Evolutionary conservation across 1,139 yeast species (phyloP).

Genomic region (Magnusiomyces magnusii): DNA sequence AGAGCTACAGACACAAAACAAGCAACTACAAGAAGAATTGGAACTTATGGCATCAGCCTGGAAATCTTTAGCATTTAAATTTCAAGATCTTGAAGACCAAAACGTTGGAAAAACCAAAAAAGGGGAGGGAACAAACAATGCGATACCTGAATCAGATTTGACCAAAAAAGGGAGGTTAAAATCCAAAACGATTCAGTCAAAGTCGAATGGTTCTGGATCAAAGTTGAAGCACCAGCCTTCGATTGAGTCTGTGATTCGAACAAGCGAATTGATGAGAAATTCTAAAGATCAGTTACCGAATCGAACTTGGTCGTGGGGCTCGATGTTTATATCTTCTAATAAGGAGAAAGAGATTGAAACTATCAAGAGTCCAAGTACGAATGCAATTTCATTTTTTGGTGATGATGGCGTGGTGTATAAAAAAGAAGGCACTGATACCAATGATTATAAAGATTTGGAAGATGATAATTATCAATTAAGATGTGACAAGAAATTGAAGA

Average conservation of each 20-base stretch:
- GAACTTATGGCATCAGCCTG: conserved; percentile 27
- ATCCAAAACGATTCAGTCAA: not conserved
- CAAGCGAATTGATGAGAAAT: not conserved
- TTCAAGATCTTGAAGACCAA: not conserved
- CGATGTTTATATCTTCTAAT: not conserved
- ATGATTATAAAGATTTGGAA: not conserved
- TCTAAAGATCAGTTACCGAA: not conserved
- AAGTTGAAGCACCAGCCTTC: not conserved
- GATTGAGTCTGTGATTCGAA: not conserved
- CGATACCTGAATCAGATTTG: not conserved
- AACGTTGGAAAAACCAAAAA: not conserved
- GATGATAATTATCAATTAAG: not conserved
- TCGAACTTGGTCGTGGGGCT: conserved; percentile 1
- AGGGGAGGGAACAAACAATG: not conserved
- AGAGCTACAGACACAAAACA: conserved; percentile 15
- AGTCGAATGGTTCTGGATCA: not conserved
- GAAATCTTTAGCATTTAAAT: conserved; percentile 22
- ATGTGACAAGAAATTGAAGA: not conserved
- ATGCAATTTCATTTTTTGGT: not conserved
- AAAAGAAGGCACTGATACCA: not conserved
- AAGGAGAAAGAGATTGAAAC: not conserved
- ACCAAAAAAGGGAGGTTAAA: not conserved
- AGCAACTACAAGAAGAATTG: conserved; percentile 11
- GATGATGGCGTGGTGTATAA: not conserved
- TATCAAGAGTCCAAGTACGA: not conserved